Base-by-base conservation (phyloP, 176 grass and related monocot genomes). In the Bolboschoenus planiculmis region DNA sequence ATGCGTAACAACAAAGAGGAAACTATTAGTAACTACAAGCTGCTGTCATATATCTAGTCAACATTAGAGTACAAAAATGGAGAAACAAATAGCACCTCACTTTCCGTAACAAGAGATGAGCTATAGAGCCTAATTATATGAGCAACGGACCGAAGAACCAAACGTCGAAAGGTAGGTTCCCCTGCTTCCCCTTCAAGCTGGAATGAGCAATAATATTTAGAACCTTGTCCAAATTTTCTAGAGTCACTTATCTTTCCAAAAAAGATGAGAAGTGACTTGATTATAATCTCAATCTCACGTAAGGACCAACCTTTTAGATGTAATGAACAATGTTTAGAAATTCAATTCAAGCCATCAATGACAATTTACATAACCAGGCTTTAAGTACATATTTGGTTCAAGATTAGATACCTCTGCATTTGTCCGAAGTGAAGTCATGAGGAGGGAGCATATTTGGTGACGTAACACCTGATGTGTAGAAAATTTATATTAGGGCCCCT, bases 121-220 rank as follows among this genome's bases (percentile, higher is more conserved):
- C 92, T 91, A 85, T 95, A 98, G n/a, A 98, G 87, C 56, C 92
- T 98, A 63, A 98, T 98, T 81, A 98, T 89, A 90, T 98, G 92
- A 82, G 92, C 91, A 85, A 98, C 95, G 46, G 91, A 90, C 79
- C 95, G 92, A 58, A 98, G 89, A 57, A 98, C 95, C 88, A 98
- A 91, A 86, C 95, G 90, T 7, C 95, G 95, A 67, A 88, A 98
- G 56, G 84, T 88, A 85, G 95, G 95, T 77, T 98, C 95, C 61
- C 95, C 92, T 86, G 90, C 92, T 88, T 98, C 95, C 87, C 95
- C 95, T 75, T 98, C 95, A 56, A 95, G 87, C 95, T 98, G 81
- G 84, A 20, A 85, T 51, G 81, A 82, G 88, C 3, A 63, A 21
- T 27, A 40, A 64, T 43, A 64, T 63, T 81, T 80, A 56, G 13